Base-by-base conservation (phyloP, 2,329 filamentous ascomycete genomes). In the Microsporum canis region DNA sequence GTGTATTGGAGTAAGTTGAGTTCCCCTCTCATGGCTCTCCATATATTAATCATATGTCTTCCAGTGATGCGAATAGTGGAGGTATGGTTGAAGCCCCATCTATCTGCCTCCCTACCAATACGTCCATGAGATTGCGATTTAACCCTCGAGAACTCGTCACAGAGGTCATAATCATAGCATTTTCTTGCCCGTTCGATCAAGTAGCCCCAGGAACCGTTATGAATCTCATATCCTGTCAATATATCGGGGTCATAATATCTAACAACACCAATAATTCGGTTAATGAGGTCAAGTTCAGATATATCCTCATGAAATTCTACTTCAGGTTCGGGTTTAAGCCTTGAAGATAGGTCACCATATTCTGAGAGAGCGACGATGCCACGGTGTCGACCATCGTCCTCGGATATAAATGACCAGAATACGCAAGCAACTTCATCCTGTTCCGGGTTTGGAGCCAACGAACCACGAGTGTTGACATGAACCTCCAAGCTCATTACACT, bases 21-120 rank as follows among this genome's bases (percentile, higher is more conserved):
- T 73, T 96, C 92, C n/a, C 87, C 84, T 62, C 90, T 84, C 91
- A 99, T 96, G 0, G 91, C 91, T 67, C 92, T 84, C 91, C 94
- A 97, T 53, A 97, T 88, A 67, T 97, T 97, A 76, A 99, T 91
- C 80, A 95, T 90, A 71, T 97, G 92, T 63, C 94, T 83, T 3
- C 94, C 94, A 0, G 91, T 96, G n/a, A 99, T 84, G 61, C 86
- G 85, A 66, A 97, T 91, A 2, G 89, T 92, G 1, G 91, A 96
- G 0, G 91, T 95, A 60, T 91, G 91, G 64, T 90, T 94, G 77
- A 95, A 96, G 0, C 91, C 92, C 92, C 92, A 97, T 65, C 84
- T 82, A 71, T 96, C 91, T 57, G 84, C 85, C 29, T 95, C 89
- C 72, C 89, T 95, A 23, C 89, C 89, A 69, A 91, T 91, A 60